Evolutionary conservation across 371 early-diverging fungal genomes (phyloP), one percentile per base, ranked within the genome.

Genomic region (Syncephalis plumigaleata): DNA sequence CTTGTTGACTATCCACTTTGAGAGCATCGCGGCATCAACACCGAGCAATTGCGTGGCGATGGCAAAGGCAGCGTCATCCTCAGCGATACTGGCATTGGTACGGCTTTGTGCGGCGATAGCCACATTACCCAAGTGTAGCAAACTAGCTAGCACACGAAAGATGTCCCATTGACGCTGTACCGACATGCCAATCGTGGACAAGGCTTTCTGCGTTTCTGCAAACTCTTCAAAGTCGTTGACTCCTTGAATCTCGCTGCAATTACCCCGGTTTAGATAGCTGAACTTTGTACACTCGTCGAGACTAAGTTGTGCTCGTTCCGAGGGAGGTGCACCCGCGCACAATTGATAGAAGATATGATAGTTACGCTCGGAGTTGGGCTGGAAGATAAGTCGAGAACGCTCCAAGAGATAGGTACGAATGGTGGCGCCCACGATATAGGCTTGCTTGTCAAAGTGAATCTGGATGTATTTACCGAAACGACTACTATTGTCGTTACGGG

Each of bases 271-370:
- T 18, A 91, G 64, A 60, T 93, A 97, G 50, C 75, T 64, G 67
- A 87, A 94, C 45, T 73, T 70, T n/a, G 68, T 65, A 70, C 75
- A 87, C 9, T 75, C 67, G 4, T 64, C 68, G 22, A 91, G 66
- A 2, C 86, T 85, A 1, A 89, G 64, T 40, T 82, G 71, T 54
- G 79, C 82, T 50, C 75, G 63, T 59, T 90, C 87, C 9, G 77
- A n/a, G n/a, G n/a, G n/a, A n/a, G n/a, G n/a, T 8, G 86, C 81
- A 24, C 79, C 84, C 52, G 81, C 82, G 48, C 79, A 73, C 64
- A 72, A 70, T 56, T 86, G 92, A 65, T 99, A 98, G 63, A 99
- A 98, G 49, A 99, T 90, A 65, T 99, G 98, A 66, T 95, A 99
- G 73, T 96, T 98, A 56, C 96, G 73, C 65, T 99, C 98, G 0